phyloP scores from a whole-genome alignment of 2,329 filamentous ascomycete species.

The Cordyceps cicadae region DNA sequence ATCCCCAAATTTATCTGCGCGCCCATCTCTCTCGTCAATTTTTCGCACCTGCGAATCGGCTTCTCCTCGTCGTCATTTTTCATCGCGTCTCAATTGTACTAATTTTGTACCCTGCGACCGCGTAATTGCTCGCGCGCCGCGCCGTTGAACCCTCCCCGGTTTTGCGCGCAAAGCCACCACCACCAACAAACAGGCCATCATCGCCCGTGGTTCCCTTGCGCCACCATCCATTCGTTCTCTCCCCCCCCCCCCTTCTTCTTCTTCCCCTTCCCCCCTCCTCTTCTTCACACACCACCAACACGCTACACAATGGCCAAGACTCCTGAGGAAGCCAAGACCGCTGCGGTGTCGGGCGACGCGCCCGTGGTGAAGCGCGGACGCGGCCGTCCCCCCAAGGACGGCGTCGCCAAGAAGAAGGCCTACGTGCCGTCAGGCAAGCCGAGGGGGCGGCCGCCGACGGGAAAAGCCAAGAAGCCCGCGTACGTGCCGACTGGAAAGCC shows the following conservation, averaged over 20 bases:
- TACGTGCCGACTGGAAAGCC: slow-evolving; percentile 35
- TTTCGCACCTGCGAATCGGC: neutral
- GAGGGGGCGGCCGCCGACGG: slow-evolving; percentile 33
- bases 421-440: slow-evolving; percentile 31
- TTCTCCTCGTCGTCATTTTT: neutral
- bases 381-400: slow-evolving; percentile 32
- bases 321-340: slow-evolving; percentile 21
- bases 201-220: neutral
- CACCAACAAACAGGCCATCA: neutral
- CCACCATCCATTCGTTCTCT: neutral
- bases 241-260: neutral
- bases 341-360: slow-evolving; percentile 1
- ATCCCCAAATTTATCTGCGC: neutral
- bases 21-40: neutral
- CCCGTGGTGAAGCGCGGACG: slow-evolving; percentile 27
- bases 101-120: neutral
- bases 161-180: slow-evolving; percentile 3
- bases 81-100: neutral
- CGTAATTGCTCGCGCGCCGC: neutral
- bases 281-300: neutral
- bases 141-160: neutral
- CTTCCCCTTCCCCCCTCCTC: neutral
- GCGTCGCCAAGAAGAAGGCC: slow-evolving; percentile 27
- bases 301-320: slow-evolving; percentile 15
- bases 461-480: slow-evolving; percentile 21